Conservation (phyloP, 2,329 filamentous ascomycete genomes). For the Sclerotiophoma versabilis region DNA sequence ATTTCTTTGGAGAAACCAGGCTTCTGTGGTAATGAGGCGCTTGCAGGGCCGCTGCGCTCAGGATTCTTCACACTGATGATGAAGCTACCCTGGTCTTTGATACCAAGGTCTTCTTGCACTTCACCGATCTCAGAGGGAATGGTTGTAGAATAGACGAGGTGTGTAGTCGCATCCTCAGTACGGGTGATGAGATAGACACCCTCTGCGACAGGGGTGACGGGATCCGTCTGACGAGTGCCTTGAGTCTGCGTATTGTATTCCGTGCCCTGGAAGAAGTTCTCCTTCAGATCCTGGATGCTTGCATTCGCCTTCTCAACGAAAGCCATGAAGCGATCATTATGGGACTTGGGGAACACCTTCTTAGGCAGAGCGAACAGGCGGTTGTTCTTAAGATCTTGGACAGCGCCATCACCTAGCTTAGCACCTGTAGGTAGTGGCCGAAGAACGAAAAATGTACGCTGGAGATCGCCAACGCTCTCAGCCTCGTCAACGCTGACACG, state of each 20-base stretch:
- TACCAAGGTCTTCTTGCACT: slow-evolving; percentile 76
- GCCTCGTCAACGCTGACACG: slow-evolving; percentile 77
- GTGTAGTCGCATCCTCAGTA: slow-evolving; percentile 70
- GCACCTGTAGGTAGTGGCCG: slow-evolving; percentile 74
- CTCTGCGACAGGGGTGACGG: slow-evolving; percentile 79
- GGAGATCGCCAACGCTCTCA: slow-evolving; percentile 72
- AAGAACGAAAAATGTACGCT: slow-evolving; percentile 80
- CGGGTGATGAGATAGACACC: slow-evolving; percentile 84
- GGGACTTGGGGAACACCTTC: slow-evolving; percentile 76
- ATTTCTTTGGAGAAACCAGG: slow-evolving; percentile 77
- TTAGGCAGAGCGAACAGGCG: slow-evolving; percentile 82
- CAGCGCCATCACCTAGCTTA: slow-evolving; percentile 67
- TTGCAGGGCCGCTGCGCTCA: slow-evolving; percentile 68
- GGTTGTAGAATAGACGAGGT: slow-evolving; percentile 81
- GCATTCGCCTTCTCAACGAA: slow-evolving; percentile 80
- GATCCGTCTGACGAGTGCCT: slow-evolving; percentile 71
- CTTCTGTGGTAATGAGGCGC: slow-evolving; percentile 67
- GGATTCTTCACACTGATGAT: slow-evolving; percentile 84
- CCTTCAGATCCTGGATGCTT: slow-evolving; percentile 73
- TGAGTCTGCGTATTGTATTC: slow-evolving; percentile 80
- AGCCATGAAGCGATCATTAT: slow-evolving; percentile 74
- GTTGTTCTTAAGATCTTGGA: slow-evolving; percentile 66
- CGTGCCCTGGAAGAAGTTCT: slow-evolving; percentile 70
- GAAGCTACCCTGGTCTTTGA: slow-evolving; percentile 76
- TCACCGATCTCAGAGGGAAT: slow-evolving; percentile 73